Evolutionary conservation across 345 rosid genomes (phyloP).

Genomic region (Eucalyptus pumila): DNA sequence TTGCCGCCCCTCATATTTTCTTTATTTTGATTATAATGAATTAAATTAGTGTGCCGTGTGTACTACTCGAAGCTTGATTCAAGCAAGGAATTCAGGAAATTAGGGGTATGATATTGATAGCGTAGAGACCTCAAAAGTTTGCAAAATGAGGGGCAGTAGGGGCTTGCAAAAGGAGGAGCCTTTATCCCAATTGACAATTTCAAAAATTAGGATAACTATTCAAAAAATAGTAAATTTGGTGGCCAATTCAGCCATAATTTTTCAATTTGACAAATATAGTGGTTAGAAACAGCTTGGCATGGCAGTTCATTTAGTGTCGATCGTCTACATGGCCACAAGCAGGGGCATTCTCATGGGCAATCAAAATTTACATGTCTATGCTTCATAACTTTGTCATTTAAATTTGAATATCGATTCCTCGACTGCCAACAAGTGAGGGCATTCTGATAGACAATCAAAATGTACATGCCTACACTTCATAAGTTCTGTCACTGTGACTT

Average conservation of each 20-base stretch:
- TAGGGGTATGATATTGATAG: neutral
- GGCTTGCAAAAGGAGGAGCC: neutral
- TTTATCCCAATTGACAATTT: neutral
- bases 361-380: neutral
- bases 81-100: neutral
- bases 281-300: accelerated
- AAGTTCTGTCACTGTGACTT: neutral
- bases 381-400: neutral
- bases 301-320: accelerated
- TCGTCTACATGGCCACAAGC: accelerated
- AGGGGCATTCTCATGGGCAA: neutral
- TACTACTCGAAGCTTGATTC: neutral
- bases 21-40: neutral
- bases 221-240: neutral
- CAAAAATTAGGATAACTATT: neutral
- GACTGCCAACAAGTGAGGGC: accelerated
- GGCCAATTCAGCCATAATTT: neutral
- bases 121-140: neutral
- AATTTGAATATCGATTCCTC: neutral
- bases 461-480: neutral
- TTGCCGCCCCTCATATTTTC: neutral
- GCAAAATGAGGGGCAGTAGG: neutral
- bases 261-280: neutral
- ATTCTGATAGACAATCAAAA: neutral
- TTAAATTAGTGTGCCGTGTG: neutral